Evolutionary conservation across 2,329 filamentous ascomycete species (phyloP), one percentile per base, ranked within the genome.

Genomic region (Neocucurbitaria cava): DNA sequence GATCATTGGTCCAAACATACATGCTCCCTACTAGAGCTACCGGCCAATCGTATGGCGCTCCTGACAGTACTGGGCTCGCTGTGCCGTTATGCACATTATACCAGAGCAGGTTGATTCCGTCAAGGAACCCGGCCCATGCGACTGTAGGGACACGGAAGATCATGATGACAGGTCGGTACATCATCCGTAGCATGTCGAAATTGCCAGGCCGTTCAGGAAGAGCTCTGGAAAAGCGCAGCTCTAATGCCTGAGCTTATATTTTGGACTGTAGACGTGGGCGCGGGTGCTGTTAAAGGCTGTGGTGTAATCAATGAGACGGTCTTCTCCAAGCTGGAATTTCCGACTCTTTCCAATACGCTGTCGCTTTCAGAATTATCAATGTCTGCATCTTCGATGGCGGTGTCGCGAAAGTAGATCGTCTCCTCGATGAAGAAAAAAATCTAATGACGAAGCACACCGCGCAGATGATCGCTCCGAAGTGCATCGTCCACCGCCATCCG

Each of bases 61-160:
- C 49, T 20, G 45, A 43, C n/a, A 57, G 35, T 7, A 53, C 40
- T 3, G 35, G 9, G 20, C 36, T 45, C 2, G 54, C 38, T 10
- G 54, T 57, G 13, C 36, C 54, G 18, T 57, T 57, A 1, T 57
- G 40, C 24, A 60, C 55, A 24, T 54, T 60, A 46, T 48, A 57
- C 54, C 54, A 57, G 21, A 28, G n/a, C 3, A 57, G 21, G 20
- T 45, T 40, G 15, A 24, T 36, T 4, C 54, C 49, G 33, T 57
- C 53, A 57, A 57, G 58, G 54, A 28, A 39, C 5, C 45, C 21
- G 5, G 24, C 24, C 24, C 24, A 26, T 26, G 24, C 24, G 24
- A 26, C 24, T 26, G 24, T 46, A 3, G 43, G 43, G n/a, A 46
- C 33, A 5, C 31, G 43, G n/a, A 33, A 46, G 28, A 46, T 46